Evolutionary conservation across 2,329 filamentous ascomycete genomes (phyloP), one percentile per base, ranked within the genome.

Genomic region (Endocalyx cinctus): DNA sequence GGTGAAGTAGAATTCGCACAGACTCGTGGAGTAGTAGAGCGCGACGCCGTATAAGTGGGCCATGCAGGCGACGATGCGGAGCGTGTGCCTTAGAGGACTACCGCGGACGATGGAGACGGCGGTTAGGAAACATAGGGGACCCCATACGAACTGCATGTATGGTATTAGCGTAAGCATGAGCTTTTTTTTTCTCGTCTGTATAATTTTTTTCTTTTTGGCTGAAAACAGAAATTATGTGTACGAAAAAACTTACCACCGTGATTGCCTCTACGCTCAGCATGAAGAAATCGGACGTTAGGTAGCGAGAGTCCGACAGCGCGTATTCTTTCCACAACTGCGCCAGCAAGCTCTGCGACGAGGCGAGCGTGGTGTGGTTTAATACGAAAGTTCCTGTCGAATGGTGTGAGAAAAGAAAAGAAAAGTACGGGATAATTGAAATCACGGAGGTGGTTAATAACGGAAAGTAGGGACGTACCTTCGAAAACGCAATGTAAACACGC

Each of bases 241-340:
- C n/a, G n/a, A n/a, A n/a, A n/a, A 45, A n/a, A 42, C 79, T 51
- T 63, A 89, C 84, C 26, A 79, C 79, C 2, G 88, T 94, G 42
- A 94, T 77, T 13, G 74, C 78, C 68, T 95, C 88, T 59, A 94
- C 82, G 57, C 84, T 89, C n/a, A 94, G 67, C 47, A 92, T 87
- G 50, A 94, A 88, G 2, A 82, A 73, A 53, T 92, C 84, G 13
- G 80, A 79, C 3, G 82, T 88, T 47, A 95, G 66, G 54, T 95
- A 95, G 27, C 88, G 74, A 34, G 87, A 94, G 63, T 95, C 88
- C 3, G 85, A 89, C 20, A 89, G 71, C 4, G 85, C 74, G 57
- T 95, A 95, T 60, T 95, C 88, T 56, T 95, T 95, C 88, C 88
- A 95, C 27, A 94, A 68, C 64, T 95, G 87, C 3, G 82, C 86